These are phyloP conservation scores for Serendipita sp. DNA, from an alignment of 768 basidiomycete species.

Conservation along the genomic window DNA sequence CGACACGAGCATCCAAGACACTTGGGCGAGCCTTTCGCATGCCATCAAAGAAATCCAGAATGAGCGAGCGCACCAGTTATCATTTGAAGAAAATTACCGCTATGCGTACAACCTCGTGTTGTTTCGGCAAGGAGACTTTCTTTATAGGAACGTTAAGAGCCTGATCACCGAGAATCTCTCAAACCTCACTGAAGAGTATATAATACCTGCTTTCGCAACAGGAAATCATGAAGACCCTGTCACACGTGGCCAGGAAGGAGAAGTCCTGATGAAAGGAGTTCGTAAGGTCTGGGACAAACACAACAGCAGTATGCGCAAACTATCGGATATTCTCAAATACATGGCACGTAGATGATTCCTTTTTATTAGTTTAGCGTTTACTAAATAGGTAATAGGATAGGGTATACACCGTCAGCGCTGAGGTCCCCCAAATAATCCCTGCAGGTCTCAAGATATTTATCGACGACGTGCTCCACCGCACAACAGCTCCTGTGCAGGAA, in stretches of 20 bases:
- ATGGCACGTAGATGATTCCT: constrained; percentile 48
- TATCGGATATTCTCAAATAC: constrained; percentile 84
- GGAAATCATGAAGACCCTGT: constrained; percentile 48
- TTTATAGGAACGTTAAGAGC: constrained; percentile 71
- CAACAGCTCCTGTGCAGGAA: constrained; percentile 56
- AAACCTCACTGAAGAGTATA: constrained; percentile 51
- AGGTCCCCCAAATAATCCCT: constrained; percentile 65
- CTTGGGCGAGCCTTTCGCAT: constrained; percentile 60
- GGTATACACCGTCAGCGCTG: constrained; percentile 58
- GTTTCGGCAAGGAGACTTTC: constrained; percentile 61
- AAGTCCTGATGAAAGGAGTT: constrained; percentile 67
- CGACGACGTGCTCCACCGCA: constrained; percentile 45
- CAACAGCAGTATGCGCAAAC: constrained; percentile 67
- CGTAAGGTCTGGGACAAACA: constrained; percentile 90
- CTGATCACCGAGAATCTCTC: constrained; percentile 76
- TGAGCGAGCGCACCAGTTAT: constrained; percentile 77
- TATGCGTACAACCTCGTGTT: constrained; percentile 92
- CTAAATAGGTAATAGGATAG: constrained; percentile 49
- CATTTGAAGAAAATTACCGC: constrained; percentile 86
- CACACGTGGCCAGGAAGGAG: constrained; percentile 69
- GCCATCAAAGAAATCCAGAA: constrained; percentile 93
- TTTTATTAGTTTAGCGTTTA: not conserved
- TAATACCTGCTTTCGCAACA: constrained; percentile 72
- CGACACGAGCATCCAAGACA: constrained; percentile 63
- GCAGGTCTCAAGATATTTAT: constrained; percentile 74